These are phyloP conservation scores for Pleoardoris graminearum DNA, from an alignment of 2,329 filamentous ascomycete species.

Conservation along the genomic window DNA sequence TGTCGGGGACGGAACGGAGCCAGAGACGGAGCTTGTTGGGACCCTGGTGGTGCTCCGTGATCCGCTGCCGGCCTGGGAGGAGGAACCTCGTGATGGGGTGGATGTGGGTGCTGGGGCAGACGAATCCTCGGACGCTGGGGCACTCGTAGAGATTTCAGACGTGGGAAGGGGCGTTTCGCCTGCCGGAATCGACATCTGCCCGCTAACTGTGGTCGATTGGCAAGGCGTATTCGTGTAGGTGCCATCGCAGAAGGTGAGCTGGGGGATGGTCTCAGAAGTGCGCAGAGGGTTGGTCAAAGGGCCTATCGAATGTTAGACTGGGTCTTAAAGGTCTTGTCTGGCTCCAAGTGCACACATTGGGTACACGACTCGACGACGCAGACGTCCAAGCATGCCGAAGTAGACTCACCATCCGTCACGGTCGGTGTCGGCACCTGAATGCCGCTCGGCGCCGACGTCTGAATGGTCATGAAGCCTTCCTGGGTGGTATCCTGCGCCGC, in stretches of 20 bases:
- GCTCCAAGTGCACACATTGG: constrained; percentile 26
- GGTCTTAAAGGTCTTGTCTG: background rate
- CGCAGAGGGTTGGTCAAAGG: background rate
- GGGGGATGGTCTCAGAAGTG: constrained; percentile 6
- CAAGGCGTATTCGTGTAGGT: constrained; percentile 3
- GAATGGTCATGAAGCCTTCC: constrained; percentile 31
- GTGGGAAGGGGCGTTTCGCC: constrained; percentile 10
- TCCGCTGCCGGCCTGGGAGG: background rate
- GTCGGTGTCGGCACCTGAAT: constrained; percentile 31
- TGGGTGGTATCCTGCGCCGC: constrained; percentile 28
- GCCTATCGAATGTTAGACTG: constrained; percentile 9
- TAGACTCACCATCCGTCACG: constrained; percentile 12
- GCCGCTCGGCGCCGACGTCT: constrained; percentile 24
- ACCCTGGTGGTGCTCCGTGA: background rate
- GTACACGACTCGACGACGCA: constrained; percentile 33
- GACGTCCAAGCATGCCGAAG: constrained; percentile 26
- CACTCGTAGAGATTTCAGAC: background rate
- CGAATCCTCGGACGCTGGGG: background rate
- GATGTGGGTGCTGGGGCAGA: background rate
- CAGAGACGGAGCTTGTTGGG: constrained; percentile 5
- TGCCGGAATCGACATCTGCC: constrained; percentile 8
- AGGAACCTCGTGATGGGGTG: background rate
- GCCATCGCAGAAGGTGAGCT: constrained; percentile 5
- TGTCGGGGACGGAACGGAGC: constrained; percentile 17
- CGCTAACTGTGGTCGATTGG: background rate